Conservation (phyloP, 1,284 basidiomycete genomes). For the Hortiboletus rubellus region DNA sequence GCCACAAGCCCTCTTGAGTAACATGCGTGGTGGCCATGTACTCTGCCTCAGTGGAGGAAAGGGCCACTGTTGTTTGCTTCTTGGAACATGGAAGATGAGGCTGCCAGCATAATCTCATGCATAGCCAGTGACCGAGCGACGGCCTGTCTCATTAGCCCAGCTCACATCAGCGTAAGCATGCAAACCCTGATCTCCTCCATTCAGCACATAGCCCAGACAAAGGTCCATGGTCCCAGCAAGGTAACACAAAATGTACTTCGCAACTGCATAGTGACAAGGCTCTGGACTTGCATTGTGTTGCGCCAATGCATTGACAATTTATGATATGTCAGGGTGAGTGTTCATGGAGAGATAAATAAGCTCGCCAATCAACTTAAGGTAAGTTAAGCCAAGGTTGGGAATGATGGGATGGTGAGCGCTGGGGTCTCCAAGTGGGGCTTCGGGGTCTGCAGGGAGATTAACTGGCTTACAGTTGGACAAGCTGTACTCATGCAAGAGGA, state of each 20-base stretch:
- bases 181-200: neutral
- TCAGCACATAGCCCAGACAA: neutral
- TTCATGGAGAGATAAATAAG: neutral
- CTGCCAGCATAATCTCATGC: neutral
- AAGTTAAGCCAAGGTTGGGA: neutral
- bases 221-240: neutral
- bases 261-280: neutral
- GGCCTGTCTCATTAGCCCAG: neutral
- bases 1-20: neutral
- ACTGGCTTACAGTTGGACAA: neutral
- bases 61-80: neutral
- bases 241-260: neutral
- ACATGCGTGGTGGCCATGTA: neutral
- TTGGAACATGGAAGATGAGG: neutral
- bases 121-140: neutral
- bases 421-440: neutral
- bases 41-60: neutral
- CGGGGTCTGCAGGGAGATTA: neutral
- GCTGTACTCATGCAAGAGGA: neutral
- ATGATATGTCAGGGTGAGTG: neutral
- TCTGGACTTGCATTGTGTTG: neutral
- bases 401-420: neutral
- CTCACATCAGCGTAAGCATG: neutral
- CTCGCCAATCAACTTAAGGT: neutral
- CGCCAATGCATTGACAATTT: neutral